These are phyloP conservation scores for Trichoderma brevicompactum DNA, from an alignment of 2,329 filamentous ascomycete genomes.

Conservation along the genomic window DNA sequence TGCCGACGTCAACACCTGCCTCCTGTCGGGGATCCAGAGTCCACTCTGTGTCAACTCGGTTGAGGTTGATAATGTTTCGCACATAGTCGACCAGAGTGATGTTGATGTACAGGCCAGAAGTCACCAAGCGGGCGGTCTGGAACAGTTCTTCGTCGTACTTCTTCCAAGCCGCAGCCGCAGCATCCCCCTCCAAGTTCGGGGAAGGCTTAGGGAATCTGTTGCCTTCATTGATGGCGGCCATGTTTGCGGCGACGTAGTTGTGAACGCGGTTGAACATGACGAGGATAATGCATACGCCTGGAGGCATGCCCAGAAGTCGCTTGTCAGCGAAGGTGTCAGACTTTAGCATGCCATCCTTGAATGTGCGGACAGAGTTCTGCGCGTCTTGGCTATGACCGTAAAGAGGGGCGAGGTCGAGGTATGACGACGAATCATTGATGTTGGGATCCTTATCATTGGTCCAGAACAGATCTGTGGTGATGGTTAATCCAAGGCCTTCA, in stretches of 20 bases:
- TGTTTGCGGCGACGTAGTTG: slow-evolving; percentile 79
- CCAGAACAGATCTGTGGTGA: slow-evolving; percentile 65
- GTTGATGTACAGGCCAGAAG: slow-evolving; percentile 76
- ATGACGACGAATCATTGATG: slow-evolving; percentile 70
- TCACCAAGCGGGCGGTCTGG: slow-evolving; percentile 76
- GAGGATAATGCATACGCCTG: slow-evolving; percentile 71
- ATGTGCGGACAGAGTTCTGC: slow-evolving; percentile 69
- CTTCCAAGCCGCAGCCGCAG: slow-evolving; percentile 58
- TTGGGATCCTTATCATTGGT: slow-evolving; percentile 65
- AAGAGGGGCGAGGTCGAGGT: slow-evolving; percentile 71
- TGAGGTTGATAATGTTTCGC: slow-evolving; percentile 71
- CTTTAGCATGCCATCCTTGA: slow-evolving; percentile 73
- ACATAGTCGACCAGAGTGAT: slow-evolving; percentile 80
- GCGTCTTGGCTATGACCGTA: slow-evolving; percentile 71
- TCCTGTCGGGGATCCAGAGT: slow-evolving; percentile 76
- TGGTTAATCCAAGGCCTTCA: neutral
- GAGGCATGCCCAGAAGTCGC: slow-evolving; percentile 70
- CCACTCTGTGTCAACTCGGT: slow-evolving; percentile 70
- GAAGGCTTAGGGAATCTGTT: slow-evolving; percentile 73
- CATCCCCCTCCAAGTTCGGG: slow-evolving; percentile 53
- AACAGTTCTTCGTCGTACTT: slow-evolving; percentile 80
- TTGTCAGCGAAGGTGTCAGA: slow-evolving; percentile 73
- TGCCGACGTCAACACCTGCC: slow-evolving; percentile 61
- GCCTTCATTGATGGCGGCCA: slow-evolving; percentile 85
- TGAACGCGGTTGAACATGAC: slow-evolving; percentile 87